Percentiles rank a stretch among this genome's conserved stretches.
Evolutionary conservation across 306 rosid genomes (phyloP).

Genomic region (Purshia tridentata): DNA sequence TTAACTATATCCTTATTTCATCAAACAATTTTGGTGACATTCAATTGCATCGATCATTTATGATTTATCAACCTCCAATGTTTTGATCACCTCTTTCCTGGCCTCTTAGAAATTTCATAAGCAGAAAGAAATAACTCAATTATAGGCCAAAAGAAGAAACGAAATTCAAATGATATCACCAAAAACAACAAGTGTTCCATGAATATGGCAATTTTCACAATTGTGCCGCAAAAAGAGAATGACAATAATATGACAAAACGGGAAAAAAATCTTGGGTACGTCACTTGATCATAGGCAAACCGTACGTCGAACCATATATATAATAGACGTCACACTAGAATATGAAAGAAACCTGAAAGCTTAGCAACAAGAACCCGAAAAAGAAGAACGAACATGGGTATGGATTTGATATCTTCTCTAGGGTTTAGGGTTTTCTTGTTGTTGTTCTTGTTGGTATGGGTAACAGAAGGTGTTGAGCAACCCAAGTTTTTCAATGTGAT

Average conservation of each 20-base stretch:
- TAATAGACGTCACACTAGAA: background rate
- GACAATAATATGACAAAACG: background rate
- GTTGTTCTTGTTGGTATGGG: slow-evolving; percentile 17
- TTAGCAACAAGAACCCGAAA: background rate
- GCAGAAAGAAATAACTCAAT: background rate
- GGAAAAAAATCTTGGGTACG: background rate
- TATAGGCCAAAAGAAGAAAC: background rate
- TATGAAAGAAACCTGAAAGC: background rate
- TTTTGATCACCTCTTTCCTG: background rate
- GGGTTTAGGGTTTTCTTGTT: slow-evolving; percentile 1
- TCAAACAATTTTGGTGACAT: no score
- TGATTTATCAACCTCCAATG: background rate
- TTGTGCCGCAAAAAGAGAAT: no score
- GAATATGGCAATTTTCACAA: background rate
- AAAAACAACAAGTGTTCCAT: background rate
- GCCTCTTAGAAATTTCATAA: background rate
- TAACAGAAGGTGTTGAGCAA: slow-evolving; percentile 2
- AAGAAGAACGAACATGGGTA: background rate
- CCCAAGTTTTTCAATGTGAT: slow-evolving; percentile 30
- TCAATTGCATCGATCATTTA: no score
- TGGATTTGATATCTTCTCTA: slow-evolving; percentile 6
- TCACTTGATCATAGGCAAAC: background rate
- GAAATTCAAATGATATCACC: background rate
- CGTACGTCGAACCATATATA: background rate
- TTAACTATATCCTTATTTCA: no score